phyloP scores from a whole-genome alignment of 2,329 filamentous ascomycete genomes.

The Penicillium sp. region DNA sequence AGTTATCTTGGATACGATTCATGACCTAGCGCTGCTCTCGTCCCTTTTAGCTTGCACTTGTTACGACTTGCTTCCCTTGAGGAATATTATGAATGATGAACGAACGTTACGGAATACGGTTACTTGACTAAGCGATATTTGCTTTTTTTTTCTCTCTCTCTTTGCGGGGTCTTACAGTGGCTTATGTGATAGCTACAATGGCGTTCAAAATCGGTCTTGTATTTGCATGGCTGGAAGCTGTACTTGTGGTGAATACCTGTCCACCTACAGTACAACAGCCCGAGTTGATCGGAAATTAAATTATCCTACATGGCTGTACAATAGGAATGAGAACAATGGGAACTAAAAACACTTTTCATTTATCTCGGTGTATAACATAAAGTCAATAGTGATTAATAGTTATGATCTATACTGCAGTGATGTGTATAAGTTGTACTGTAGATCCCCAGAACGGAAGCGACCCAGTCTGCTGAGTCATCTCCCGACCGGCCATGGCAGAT shows the following conservation, averaged over 20 bases:
- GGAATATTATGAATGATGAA: conserved; percentile 9
- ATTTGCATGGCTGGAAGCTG: background rate
- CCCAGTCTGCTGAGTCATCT: conserved; percentile 11
- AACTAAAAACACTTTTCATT: background rate
- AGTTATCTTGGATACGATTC: conserved; percentile 23
- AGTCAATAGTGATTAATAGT: too few species aligned
- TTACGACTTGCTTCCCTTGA: conserved; percentile 15
- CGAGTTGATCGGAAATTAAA: background rate
- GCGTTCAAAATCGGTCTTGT: conserved; percentile 15
- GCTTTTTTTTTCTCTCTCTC: conserved; percentile 4
- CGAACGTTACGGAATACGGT: conserved; percentile 3
- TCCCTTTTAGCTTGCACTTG: conserved; percentile 11
- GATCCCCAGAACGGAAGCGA: background rate
- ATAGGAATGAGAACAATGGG: conserved; percentile 17
- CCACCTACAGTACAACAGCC: background rate
- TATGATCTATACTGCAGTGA: background rate
- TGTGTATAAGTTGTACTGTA: background rate
- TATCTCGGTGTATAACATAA: background rate
- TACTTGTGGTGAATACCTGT: background rate
- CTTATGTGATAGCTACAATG: conserved; percentile 2
- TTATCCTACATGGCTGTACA: conserved; percentile 21
- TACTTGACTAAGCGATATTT: conserved; percentile 8
- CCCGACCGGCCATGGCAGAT: conserved; percentile 16
- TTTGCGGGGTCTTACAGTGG: background rate
- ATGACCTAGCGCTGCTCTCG: conserved; percentile 22